A percentile compares a stretch with the other conserved stretches of the same genome.
Evolutionary conservation across 2,329 filamentous ascomycete genomes (phyloP).

Genomic region (Arthrobotrys iridis): DNA sequence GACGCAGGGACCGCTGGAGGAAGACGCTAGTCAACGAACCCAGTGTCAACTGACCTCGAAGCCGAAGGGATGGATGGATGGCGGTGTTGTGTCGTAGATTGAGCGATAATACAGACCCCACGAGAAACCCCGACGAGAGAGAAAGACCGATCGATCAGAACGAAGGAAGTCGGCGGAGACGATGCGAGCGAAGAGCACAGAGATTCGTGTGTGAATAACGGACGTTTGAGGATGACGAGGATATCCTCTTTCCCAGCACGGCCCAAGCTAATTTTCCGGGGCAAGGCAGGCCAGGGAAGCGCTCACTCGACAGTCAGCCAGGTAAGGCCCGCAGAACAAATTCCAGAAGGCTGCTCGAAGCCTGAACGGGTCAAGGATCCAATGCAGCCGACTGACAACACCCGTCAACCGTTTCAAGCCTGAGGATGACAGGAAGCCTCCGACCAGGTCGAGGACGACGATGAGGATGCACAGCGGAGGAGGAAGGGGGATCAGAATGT

Average conservation of each 20-base stretch:
- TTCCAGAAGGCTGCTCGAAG: conserved; percentile 50
- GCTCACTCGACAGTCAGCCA: conserved; percentile 3
- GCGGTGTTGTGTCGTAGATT: conserved; percentile 19
- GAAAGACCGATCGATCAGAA: neutral
- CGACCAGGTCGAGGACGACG: too few relatives aligned
- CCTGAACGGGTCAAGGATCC: conserved; percentile 45
- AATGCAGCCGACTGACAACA: conserved; percentile 23
- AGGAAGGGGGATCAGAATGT: too few relatives aligned
- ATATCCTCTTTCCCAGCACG: conserved; percentile 32
- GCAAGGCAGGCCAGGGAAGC: conserved; percentile 33
- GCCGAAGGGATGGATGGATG: conserved; percentile 6
- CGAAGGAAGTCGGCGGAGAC: neutral
- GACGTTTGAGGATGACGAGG: conserved; percentile 52
- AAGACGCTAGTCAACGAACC: conserved; percentile 22
- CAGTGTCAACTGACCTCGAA: conserved; percentile 45
- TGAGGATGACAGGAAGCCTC: conserved; percentile 7
- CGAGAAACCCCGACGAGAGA: neutral
- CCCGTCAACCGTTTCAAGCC: conserved; percentile 1
- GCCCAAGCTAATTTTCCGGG: conserved; percentile 44
- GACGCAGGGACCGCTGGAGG: conserved; percentile 20
- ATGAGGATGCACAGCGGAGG: too few relatives aligned
- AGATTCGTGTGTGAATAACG: neutral
- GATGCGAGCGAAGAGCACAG: neutral
- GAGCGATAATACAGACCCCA: conserved; percentile 17
- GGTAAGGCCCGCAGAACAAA: conserved; percentile 20